These are phyloP conservation scores for Anacardium occidentale DNA, from an alignment of 345 rosid species.

Conservation along the genomic window DNA sequence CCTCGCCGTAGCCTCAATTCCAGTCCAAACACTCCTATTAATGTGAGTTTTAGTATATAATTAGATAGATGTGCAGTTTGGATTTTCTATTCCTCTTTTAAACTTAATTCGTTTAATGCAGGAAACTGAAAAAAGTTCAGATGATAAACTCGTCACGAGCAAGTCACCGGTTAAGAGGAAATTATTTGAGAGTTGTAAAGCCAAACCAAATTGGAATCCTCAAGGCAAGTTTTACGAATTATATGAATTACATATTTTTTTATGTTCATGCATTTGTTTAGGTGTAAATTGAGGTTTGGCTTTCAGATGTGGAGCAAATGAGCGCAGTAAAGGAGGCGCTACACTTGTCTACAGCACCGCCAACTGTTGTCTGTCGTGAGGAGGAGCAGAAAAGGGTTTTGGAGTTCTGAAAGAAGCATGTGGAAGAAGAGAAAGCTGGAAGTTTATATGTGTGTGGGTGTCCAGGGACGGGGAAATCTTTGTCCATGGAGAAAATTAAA, in stretches of 20 bases:
- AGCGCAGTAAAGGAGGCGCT: conserved; percentile 68
- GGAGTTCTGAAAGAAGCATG: conserved; percentile 63
- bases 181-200: conserved; percentile 24
- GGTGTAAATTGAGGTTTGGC: neutral
- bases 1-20: conserved; percentile 49
- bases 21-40: conserved; percentile 26
- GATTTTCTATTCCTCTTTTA: neutral
- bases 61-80: neutral
- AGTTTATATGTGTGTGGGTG: conserved; percentile 81
- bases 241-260: neutral
- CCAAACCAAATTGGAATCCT: conserved; percentile 56
- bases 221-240: conserved; percentile 39
- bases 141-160: conserved; percentile 11
- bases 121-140: conserved; percentile 31
- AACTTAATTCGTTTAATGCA: conserved; percentile 10
- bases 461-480: conserved; percentile 87
- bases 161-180: conserved; percentile 28
- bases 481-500: conserved; percentile 74
- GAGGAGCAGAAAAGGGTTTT: conserved; percentile 61
- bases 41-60: conserved; percentile 19
- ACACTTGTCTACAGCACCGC: conserved; percentile 73
- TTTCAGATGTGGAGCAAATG: conserved; percentile 57
- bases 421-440: conserved; percentile 64
- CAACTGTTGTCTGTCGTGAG: conserved; percentile 66
- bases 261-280: neutral